Evolutionary conservation across 75 land plant genomes (phyloP).

Genomic region (Ceratopteris richardii): DNA sequence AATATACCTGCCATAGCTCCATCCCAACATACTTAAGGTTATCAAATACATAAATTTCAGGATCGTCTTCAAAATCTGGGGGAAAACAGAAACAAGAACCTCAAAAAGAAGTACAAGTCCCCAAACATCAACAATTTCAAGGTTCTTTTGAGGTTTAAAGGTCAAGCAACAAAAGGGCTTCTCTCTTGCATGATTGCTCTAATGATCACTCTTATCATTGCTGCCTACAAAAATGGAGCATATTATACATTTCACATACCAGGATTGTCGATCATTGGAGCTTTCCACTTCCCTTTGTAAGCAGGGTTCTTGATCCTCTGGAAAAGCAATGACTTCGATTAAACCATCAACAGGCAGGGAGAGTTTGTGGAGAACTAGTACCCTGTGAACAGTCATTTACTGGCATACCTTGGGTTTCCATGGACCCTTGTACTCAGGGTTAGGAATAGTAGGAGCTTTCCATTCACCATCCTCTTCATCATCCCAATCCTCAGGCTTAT

Average conservation of each 20-base stretch:
- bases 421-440: constrained; percentile 94
- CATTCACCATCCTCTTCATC: constrained; percentile 97
- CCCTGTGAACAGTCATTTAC: not conserved
- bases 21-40: constrained; percentile 75
- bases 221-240: too few relatives aligned
- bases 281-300: constrained; percentile 96
- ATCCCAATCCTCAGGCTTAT: constrained; percentile 96
- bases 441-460: constrained; percentile 81
- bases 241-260: too few relatives aligned
- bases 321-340: not conserved
- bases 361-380: not conserved
- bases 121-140: not conserved
- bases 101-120: not conserved
- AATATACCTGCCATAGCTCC: constrained; percentile 97
- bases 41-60: constrained; percentile 83
- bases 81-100: not conserved
- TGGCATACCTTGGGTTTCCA: constrained; percentile 73
- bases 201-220: too few relatives aligned
- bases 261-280: constrained; percentile 94
- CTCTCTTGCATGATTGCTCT: too few relatives aligned
- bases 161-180: too few relatives aligned
- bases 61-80: constrained; percentile 95
- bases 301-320: constrained; percentile 96
- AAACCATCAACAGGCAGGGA: not conserved
- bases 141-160: not conserved